Evolutionary conservation across 2,329 filamentous ascomycete genomes (phyloP).

Genomic region (Stagonosporopsis cucurbitacearum): DNA sequence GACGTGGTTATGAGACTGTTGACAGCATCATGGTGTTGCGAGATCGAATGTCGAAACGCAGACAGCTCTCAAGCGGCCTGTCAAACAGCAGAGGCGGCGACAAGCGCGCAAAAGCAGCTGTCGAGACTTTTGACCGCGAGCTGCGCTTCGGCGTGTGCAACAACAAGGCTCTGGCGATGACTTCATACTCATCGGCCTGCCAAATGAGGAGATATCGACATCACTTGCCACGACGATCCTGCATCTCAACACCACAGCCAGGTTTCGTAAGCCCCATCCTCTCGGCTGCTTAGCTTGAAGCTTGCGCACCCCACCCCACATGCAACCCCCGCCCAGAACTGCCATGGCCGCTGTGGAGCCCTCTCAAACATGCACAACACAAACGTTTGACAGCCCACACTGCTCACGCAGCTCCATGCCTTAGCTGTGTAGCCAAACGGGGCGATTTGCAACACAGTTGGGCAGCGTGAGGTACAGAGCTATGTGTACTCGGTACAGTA

Average conservation of each 20-base stretch:
- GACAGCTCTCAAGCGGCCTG: not conserved
- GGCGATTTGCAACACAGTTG: not conserved
- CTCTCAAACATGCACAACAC: conserved; percentile 18
- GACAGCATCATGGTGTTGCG: conserved; percentile 5
- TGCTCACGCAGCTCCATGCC: conserved; percentile 12
- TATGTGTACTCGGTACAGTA: not conserved
- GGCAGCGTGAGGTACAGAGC: not conserved
- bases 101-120: no score
- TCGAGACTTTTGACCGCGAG: not conserved
- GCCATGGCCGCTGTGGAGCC: conserved; percentile 17
- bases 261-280: not conserved
- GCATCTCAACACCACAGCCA: not conserved
- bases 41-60: not conserved
- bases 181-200: conserved; percentile 1
- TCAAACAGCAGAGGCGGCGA: not conserved
- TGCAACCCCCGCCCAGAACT: conserved; percentile 12
- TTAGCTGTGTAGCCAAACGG: conserved; percentile 2
- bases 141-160: not conserved
- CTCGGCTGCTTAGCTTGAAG: not conserved
- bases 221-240: conserved; percentile 6
- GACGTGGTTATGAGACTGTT: conserved; percentile 8
- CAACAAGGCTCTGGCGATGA: not conserved
- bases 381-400: conserved; percentile 7
- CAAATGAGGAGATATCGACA: conserved; percentile 3
- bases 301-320: conserved; percentile 15